A percentile compares a stretch with the other conserved stretches of the same genome.
Conservation (phyloP, 1,139 yeast genomes). For the Scheffersomyces titani region DNA sequence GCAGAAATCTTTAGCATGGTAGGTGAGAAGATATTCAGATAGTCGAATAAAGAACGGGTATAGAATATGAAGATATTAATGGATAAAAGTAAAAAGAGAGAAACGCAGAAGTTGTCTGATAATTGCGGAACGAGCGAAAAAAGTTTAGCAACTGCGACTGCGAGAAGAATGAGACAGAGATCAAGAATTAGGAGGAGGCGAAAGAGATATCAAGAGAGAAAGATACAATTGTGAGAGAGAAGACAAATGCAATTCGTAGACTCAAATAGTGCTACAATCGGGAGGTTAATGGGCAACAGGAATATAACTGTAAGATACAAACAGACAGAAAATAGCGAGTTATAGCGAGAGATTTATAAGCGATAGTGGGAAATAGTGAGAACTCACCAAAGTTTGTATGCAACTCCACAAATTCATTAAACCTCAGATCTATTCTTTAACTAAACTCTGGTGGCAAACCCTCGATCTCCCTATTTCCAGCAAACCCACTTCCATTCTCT, state of each 20-base stretch:
- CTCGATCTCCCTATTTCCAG: neutral
- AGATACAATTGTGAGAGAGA: neutral
- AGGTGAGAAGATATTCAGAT: neutral
- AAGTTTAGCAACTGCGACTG: neutral
- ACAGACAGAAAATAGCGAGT: neutral
- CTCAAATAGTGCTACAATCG: neutral
- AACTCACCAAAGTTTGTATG: neutral
- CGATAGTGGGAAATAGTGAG: neutral
- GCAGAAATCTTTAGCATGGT: neutral
- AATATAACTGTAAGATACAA: neutral
- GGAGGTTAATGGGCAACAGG: neutral
- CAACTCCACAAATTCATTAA: neutral
- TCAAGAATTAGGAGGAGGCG: neutral
- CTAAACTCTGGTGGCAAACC: neutral
- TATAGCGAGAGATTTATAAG: no score
- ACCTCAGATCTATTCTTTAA: neutral
- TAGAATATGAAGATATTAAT: no score
- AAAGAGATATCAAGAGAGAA: neutral
- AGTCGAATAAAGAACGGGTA: neutral
- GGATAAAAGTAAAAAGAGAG: neutral
- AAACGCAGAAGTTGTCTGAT: neutral
- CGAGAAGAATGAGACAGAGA: neutral
- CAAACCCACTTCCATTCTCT: neutral
- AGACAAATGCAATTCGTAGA: neutral
- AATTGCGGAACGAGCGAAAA: neutral